Conservation (phyloP, 768 basidiomycete species). For the Podaxis mareebaensis region DNA sequence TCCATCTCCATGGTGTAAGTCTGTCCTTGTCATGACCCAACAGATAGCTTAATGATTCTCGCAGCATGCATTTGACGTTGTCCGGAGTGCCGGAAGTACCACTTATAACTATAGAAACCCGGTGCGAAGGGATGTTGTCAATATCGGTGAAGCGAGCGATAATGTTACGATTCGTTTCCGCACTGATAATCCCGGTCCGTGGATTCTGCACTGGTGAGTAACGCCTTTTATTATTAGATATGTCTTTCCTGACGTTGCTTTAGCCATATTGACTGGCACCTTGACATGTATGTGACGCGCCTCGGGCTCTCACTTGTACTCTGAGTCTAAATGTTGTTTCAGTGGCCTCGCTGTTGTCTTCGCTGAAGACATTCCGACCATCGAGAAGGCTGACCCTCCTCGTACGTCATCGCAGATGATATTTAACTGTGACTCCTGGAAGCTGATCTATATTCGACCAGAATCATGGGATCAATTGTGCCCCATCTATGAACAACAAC, state of each 20-base stretch:
- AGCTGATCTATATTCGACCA: slow-evolving; percentile 5
- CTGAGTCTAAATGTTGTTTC: slow-evolving; percentile 21
- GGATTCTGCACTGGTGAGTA: slow-evolving; percentile 39
- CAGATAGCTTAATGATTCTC: neutral
- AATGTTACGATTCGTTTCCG: slow-evolving; percentile 52
- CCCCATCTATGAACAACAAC: slow-evolving; percentile 27
- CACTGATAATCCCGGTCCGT: slow-evolving; percentile 62
- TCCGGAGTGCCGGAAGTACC: slow-evolving; percentile 34
- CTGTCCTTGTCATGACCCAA: neutral
- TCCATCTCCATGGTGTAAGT: slow-evolving; percentile 41
- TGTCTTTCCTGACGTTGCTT: slow-evolving; percentile 7
- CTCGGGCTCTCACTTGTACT: slow-evolving; percentile 30
- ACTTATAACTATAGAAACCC: slow-evolving; percentile 48
- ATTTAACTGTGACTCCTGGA: neutral
- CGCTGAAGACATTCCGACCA: slow-evolving; percentile 31
- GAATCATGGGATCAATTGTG: slow-evolving; percentile 30
- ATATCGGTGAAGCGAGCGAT: slow-evolving; percentile 26
- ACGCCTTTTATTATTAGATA: slow-evolving; percentile 28
- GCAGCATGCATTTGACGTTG: slow-evolving; percentile 39
- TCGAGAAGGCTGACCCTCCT: slow-evolving; percentile 20
- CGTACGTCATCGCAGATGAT: slow-evolving; percentile 11
- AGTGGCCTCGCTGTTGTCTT: slow-evolving; percentile 41
- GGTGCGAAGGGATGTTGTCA: slow-evolving; percentile 53
- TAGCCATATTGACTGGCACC: slow-evolving; percentile 39
- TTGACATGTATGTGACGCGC: slow-evolving; percentile 30